These are phyloP conservation scores for Boletus rubroflammeus DNA, from an alignment of 768 basidiomycete species.

Conservation along the genomic window DNA sequence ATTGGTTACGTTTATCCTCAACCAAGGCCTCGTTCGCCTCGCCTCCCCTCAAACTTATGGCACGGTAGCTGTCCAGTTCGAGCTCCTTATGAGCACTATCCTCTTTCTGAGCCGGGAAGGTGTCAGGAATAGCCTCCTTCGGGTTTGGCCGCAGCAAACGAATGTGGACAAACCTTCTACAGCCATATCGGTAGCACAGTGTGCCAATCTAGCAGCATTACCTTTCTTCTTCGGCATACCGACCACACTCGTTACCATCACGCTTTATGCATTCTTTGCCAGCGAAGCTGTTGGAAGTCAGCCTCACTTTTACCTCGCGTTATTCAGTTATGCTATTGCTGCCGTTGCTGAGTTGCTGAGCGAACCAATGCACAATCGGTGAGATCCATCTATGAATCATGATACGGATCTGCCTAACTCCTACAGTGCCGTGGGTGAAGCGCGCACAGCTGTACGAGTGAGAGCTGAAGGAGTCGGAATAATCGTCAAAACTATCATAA, in stretches of 20 bases:
- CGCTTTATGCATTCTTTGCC: constrained; percentile 54
- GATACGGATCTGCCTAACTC: constrained; percentile 17
- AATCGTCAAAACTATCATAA: constrained; percentile 64
- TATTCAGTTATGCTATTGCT: constrained; percentile 68
- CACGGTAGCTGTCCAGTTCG: constrained; percentile 91
- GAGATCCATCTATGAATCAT: constrained; percentile 23
- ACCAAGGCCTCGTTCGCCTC: constrained; percentile 81
- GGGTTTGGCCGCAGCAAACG: constrained; percentile 38
- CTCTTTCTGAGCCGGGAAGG: constrained; percentile 94
- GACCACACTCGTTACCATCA: constrained; percentile 49
- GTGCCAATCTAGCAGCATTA: constrained; percentile 52
- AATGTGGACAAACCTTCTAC: neutral
- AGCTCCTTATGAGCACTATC: constrained; percentile 84
- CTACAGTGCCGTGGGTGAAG: constrained; percentile 62
- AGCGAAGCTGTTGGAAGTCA: constrained; percentile 55
- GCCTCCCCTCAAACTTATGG: constrained; percentile 84
- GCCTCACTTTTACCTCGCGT: constrained; percentile 57
- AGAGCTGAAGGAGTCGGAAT: constrained; percentile 85
- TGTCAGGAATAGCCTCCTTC: constrained; percentile 78
- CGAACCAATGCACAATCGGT: constrained; percentile 81
- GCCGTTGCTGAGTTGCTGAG: constrained; percentile 74
- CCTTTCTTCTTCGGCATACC: constrained; percentile 70
- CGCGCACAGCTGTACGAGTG: constrained; percentile 68
- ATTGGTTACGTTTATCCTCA: constrained; percentile 80
- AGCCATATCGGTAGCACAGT: constrained; percentile 13